phyloP scores from a whole-genome alignment of 768 basidiomycete genomes.

The Russula compacta region DNA sequence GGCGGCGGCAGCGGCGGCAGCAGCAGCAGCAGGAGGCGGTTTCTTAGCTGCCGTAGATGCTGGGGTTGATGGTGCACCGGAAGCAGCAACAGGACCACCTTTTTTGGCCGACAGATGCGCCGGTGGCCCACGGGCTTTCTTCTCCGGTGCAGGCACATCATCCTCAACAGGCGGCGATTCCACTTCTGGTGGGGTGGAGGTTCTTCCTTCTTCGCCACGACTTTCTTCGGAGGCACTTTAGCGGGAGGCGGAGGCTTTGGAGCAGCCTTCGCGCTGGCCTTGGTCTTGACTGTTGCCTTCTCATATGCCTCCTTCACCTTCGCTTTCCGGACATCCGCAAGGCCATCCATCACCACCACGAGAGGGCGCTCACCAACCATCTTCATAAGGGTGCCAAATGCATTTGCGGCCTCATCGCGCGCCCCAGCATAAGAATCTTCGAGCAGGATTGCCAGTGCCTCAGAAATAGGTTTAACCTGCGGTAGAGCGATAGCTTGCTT shows the following conservation, averaged over 20 bases:
- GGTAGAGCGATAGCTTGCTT: conserved; percentile 56
- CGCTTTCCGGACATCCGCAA: conserved; percentile 78
- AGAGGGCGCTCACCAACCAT: conserved; percentile 92
- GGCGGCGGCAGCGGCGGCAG: conserved; percentile 20
- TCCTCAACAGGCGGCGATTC: conserved; percentile 28
- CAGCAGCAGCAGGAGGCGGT: conserved; percentile 27
- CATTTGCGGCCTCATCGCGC: conserved; percentile 80
- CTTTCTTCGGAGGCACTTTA: conserved; percentile 17
- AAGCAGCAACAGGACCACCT: conserved; percentile 26
- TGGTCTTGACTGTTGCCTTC: conserved; percentile 87
- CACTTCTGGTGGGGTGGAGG: conserved; percentile 23
- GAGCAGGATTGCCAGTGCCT: conserved; percentile 61
- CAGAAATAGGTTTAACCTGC: conserved; percentile 77
- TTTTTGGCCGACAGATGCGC: conserved; percentile 52
- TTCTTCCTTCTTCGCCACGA: conserved; percentile 29
- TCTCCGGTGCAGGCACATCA: conserved; percentile 24
- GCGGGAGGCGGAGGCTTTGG: conserved; percentile 26
- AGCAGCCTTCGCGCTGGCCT: conserved; percentile 48
- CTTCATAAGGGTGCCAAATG: conserved; percentile 88
- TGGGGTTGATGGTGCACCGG: conserved; percentile 23
- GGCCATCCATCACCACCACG: conserved; percentile 73
- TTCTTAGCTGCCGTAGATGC: conserved; percentile 36
- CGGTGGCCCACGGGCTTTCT: conserved; percentile 41
- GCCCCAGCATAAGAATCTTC: conserved; percentile 89
- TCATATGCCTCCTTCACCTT: conserved; percentile 95